These are phyloP conservation scores for Nosema granulosis DNA, from an alignment of 371 early-diverging fungal species.

Conservation along the genomic window DNA sequence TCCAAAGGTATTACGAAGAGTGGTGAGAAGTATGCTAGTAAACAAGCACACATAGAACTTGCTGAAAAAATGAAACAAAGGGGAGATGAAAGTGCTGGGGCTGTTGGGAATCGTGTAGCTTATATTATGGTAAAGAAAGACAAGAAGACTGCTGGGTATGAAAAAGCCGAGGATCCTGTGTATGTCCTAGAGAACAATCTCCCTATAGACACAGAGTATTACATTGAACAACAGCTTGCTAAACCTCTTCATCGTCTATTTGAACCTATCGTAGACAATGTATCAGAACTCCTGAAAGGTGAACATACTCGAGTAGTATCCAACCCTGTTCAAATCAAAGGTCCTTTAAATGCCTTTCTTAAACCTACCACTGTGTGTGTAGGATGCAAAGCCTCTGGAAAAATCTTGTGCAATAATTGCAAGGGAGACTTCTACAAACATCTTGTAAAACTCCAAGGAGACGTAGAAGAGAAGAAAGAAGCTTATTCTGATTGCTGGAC, in stretches of 20 bases:
- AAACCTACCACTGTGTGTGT: slow-evolving; percentile 81
- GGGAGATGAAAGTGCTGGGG: slow-evolving; percentile 79
- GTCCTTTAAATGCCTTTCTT: slow-evolving; percentile 86
- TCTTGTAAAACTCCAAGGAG: slow-evolving; percentile 71
- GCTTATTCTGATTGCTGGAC: slow-evolving; percentile 86
- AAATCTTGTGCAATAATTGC: slow-evolving; percentile 70
- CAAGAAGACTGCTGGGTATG: slow-evolving; percentile 82
- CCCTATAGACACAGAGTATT: slow-evolving; percentile 95
- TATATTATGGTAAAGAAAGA: slow-evolving; percentile 90
- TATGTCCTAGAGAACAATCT: slow-evolving; percentile 94
- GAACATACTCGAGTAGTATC: slow-evolving; percentile 80
- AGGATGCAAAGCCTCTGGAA: slow-evolving; percentile 82
- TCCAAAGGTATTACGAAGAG: slow-evolving; percentile 89
- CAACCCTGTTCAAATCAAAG: slow-evolving; percentile 76
- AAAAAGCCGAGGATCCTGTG: slow-evolving; percentile 95
- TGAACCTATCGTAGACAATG: slow-evolving; percentile 90
- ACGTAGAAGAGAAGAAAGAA: slow-evolving; percentile 72
- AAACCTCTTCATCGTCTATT: slow-evolving; percentile 93
- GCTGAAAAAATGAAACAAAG: slow-evolving; percentile 91
- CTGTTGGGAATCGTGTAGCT: slow-evolving; percentile 93
- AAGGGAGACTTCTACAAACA: slow-evolving; percentile 72
- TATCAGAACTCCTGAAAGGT: slow-evolving; percentile 73
- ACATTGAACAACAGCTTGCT: slow-evolving; percentile 91
- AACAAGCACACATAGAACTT: slow-evolving; percentile 91
- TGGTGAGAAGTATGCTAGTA: slow-evolving; percentile 80